Percentiles rank a stretch among this genome's conserved stretches.
phyloP scores from a whole-genome alignment of 306 rosid species.

The Carpinus viminea region DNA sequence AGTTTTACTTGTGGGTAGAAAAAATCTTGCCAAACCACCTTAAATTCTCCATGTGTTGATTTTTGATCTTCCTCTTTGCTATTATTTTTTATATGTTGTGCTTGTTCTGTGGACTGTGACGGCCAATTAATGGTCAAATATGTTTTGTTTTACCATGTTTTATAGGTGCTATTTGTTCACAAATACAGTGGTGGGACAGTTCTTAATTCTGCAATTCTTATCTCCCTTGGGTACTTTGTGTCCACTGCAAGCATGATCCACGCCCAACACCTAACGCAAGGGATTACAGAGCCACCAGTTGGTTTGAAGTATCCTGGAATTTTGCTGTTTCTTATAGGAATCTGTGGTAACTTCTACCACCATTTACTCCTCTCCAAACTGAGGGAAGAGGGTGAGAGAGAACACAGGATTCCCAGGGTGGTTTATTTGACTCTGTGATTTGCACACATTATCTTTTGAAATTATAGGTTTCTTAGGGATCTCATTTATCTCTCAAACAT shows the following conservation, averaged over 20 bases:
- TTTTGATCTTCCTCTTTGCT: too few relatives aligned
- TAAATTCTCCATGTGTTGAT: too few relatives aligned
- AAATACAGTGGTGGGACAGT: constrained; percentile 66
- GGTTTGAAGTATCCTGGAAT: constrained; percentile 55
- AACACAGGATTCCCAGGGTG: constrained; percentile 82
- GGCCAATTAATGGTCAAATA: too few relatives aligned
- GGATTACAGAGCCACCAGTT: constrained; percentile 54
- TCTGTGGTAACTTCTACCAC: constrained; percentile 76
- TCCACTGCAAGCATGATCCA: constrained; percentile 51
- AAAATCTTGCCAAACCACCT: too few relatives aligned
- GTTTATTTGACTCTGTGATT: constrained; percentile 62
- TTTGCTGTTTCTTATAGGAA: constrained; percentile 52
- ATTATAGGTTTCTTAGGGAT: constrained; percentile 56
- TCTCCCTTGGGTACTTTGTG: constrained; percentile 52
- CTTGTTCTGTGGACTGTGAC: too few relatives aligned
- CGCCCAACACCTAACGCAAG: constrained; percentile 55
- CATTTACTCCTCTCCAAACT: constrained; percentile 64
- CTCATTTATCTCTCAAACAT: constrained; percentile 63
- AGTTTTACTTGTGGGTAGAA: too few relatives aligned
- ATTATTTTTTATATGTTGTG: too few relatives aligned
- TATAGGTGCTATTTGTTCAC: constrained; percentile 74
- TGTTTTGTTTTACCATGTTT: too few relatives aligned
- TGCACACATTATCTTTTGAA: constrained; percentile 88
- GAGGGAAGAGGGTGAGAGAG: constrained; percentile 55
- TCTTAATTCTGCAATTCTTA: constrained; percentile 46